Percentiles rank a stretch among this genome's conserved stretches.
Evolutionary conservation across 345 rosid genomes (phyloP).

Genomic region (Eucalyptus tenuipes): DNA sequence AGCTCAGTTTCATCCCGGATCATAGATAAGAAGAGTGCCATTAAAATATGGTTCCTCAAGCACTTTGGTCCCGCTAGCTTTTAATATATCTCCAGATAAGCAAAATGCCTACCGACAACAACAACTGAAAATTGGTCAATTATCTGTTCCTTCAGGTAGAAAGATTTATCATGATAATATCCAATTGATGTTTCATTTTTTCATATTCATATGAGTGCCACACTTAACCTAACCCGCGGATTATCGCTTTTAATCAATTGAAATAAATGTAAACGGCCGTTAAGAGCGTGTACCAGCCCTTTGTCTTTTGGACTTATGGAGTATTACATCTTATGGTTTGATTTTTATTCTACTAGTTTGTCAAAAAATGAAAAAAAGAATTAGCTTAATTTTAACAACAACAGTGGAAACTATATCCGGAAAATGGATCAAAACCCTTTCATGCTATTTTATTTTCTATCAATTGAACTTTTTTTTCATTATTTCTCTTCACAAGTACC

Average conservation of each 20-base stretch:
- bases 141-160: background rate
- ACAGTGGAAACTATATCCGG: background rate
- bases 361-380: background rate
- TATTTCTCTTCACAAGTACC: background rate
- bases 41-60: background rate
- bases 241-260: background rate
- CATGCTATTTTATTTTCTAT: background rate
- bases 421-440: background rate
- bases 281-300: background rate
- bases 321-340: background rate
- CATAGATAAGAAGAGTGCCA: background rate
- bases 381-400: background rate
- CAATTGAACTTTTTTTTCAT: background rate
- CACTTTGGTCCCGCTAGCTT: background rate
- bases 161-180: background rate
- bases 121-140: background rate
- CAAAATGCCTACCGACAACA: background rate
- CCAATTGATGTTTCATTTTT: no score
- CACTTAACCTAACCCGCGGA: background rate
- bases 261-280: background rate
- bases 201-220: no score
- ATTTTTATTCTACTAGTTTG: background rate
- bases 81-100: background rate
- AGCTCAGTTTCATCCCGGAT: background rate
- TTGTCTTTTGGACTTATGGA: background rate